Evolutionary conservation across 2,329 filamentous ascomycete species (phyloP), one percentile per base, ranked within the genome.

Genomic region (Gliomastix tumulicola): DNA sequence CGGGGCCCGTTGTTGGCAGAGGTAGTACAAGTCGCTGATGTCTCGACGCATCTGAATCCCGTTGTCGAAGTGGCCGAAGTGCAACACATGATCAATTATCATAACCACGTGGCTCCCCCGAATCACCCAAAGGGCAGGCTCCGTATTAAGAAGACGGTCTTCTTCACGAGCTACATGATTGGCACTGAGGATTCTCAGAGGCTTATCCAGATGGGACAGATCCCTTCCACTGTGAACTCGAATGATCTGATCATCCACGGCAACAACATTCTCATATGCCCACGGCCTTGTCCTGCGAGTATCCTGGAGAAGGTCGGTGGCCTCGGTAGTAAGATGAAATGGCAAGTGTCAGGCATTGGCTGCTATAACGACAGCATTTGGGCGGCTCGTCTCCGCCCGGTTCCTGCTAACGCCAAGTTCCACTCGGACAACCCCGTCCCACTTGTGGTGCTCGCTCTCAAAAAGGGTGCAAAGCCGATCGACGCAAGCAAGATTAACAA

Each of bases 101-200:
- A 97, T 66, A 98, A 97, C 56, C 61, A 65, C 4, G 63, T 74
- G 18, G 39, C 62, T 32, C 40, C 42, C 7, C 51, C 50, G 18
- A 49, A 56, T 33, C 45, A 59, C 44, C 34, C 59, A 6, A 57
- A 57, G 33, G 56, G 62, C 28, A 65, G 62, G 32, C 69, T 92
- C 41, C 72, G 76, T 47, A 87, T 98, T 55, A 88, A 86, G 58
- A 89, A 89, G 55, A 87, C 80, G 2, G 82, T 95, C 34, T 88
- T 88, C 60, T 96, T 90, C 62, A 96, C 92, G 2, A 88, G 87
- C 34, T 97, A 98, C 60, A 77, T 94, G 60, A 82, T 98, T 45
- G 71, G 71, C 28, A 69, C 78, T 33, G 68, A 75, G 19, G 86
- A 92, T 56, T 82, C 82, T 3, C 76, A 84, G 51, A 78, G 75